These are phyloP conservation scores for Scheffersomyces ergatensis DNA, from an alignment of 805 yeast species.

Conservation along the genomic window DNA sequence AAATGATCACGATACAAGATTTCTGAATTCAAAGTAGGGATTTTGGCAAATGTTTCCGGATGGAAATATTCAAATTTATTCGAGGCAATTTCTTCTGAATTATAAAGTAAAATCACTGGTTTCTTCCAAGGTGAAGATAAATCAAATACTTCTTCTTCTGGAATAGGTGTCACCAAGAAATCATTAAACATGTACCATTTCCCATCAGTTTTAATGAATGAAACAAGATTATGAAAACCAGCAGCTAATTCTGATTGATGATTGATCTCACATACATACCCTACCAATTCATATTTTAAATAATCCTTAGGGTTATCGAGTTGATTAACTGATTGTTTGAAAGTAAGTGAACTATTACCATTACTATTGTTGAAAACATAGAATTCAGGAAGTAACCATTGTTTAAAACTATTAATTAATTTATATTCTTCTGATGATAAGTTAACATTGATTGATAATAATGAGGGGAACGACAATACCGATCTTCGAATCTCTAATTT, in stretches of 20 bases:
- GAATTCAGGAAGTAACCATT: slow-evolving; percentile 65
- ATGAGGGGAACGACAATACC: slow-evolving; percentile 59
- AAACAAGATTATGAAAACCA: slow-evolving; percentile 58
- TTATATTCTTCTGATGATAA: slow-evolving; percentile 55
- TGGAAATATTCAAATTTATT: slow-evolving; percentile 28
- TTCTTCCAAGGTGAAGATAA: slow-evolving; percentile 77
- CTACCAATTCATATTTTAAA: slow-evolving; percentile 59
- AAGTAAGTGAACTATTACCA: slow-evolving; percentile 31
- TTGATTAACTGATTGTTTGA: slow-evolving; percentile 32
- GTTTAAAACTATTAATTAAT: slow-evolving; percentile 44
- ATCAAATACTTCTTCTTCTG: slow-evolving; percentile 76
- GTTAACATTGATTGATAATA: slow-evolving; percentile 60
- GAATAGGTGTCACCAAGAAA: slow-evolving; percentile 75
- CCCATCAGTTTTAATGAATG: slow-evolving; percentile 50
- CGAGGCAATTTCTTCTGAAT: slow-evolving; percentile 41
- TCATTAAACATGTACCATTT: slow-evolving; percentile 89
- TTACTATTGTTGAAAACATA: slow-evolving; percentile 23
- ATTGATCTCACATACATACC: slow-evolving; percentile 67
- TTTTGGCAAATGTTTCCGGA: slow-evolving; percentile 13
- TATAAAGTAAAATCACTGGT: slow-evolving; percentile 71
- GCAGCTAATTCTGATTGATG: slow-evolving; percentile 36
- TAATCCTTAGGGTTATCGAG: slow-evolving; percentile 13
- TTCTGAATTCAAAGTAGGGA: slow-evolving; percentile 47
- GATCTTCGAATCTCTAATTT: slow-evolving; percentile 51
- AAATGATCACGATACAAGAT: slow-evolving; percentile 75